Evolutionary conservation across 768 basidiomycete species (phyloP), one percentile per base, ranked within the genome.

Genomic region (Pisolithus microcarpus): DNA sequence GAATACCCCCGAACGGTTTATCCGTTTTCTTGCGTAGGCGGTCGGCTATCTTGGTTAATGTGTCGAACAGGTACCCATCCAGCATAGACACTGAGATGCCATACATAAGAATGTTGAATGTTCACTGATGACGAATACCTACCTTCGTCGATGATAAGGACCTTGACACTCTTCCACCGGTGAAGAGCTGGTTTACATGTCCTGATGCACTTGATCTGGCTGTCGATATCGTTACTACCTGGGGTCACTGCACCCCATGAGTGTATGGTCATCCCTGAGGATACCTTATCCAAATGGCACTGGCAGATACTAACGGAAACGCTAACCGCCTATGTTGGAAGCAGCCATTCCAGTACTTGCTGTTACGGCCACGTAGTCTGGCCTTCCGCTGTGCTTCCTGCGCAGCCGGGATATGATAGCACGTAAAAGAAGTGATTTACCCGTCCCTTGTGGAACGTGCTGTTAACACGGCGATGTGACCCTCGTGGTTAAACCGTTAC

Each of bases 121-220:
- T n/a, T n/a, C n/a, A n/a, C n/a, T n/a, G n/a, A n/a, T n/a, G n/a
- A n/a, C n/a, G n/a, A n/a, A n/a, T 9, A 58, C 72, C 4, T 52
- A 80, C 83, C 73, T 66, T 86, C 83, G 56, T 86, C 84, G 23
- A 86, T 75, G 52, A 87, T 74, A 46, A 86, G 71, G 1, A 80
- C 76, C 56, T 77, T 73, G 1, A 75, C 78, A 24, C 71, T 67
- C 55, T 71, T 73, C 84, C 84, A 86, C 46, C 81, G 72, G 43
- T 74, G 69, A 38, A 72, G 64, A 1, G 80, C 78, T 48, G 80
- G 77, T 55, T 72, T 77, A 51, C 78, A 80, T 46, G 73, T 74
- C 54, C 65, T 68, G 58, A 85, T 70, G 55, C 74, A 81, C 38
- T 53, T 65, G 28, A 79, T 69, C 11, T 84, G 71, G n/a, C 70